A percentile compares a stretch with the other conserved stretches of the same genome.
These are phyloP conservation scores for Tritrichomonas foetus DNA, from an alignment of 208 protist species.

Conservation along the genomic window DNA sequence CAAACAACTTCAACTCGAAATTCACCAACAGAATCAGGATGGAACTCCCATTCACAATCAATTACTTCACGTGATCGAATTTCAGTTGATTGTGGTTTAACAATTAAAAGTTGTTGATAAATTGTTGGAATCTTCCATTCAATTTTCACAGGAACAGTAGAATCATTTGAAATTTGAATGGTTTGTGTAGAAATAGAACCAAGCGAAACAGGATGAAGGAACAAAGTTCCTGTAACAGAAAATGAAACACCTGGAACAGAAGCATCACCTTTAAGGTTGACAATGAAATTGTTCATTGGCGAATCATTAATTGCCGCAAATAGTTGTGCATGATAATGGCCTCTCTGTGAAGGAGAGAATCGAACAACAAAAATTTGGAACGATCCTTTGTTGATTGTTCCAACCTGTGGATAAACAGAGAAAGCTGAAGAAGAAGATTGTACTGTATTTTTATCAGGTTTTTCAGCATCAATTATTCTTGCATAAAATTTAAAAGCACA, in stretches of 20 bases:
- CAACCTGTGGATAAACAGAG: slow-evolving; percentile 19
- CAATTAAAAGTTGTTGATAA: not conserved
- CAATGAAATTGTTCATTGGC: not conserved
- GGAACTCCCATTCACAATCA: not conserved
- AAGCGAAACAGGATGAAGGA: not conserved
- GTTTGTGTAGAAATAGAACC: not conserved
- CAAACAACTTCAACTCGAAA: slow-evolving; percentile 7
- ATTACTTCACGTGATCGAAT: not conserved
- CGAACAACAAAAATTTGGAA: slow-evolving; percentile 35
- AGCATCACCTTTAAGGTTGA: not conserved
- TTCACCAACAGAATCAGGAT: slow-evolving; percentile 24
- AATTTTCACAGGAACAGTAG: not conserved
- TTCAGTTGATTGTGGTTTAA: not conserved
- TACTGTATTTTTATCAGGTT: not conserved
- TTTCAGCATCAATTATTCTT: not conserved
- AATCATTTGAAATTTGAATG: not conserved
- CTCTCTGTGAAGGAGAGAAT: not conserved
- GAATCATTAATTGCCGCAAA: slow-evolving; percentile 33
- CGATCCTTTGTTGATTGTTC: not conserved
- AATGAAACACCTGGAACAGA: not conserved
- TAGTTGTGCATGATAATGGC: not conserved
- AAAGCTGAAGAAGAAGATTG: not conserved
- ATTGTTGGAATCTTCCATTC: slow-evolving; percentile 28
- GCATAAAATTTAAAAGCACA: slow-evolving; percentile 13
- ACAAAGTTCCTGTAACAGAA: not conserved